These are phyloP conservation scores for Stenocarpella maydis DNA, from an alignment of 2,329 filamentous ascomycete genomes.

Conservation along the genomic window DNA sequence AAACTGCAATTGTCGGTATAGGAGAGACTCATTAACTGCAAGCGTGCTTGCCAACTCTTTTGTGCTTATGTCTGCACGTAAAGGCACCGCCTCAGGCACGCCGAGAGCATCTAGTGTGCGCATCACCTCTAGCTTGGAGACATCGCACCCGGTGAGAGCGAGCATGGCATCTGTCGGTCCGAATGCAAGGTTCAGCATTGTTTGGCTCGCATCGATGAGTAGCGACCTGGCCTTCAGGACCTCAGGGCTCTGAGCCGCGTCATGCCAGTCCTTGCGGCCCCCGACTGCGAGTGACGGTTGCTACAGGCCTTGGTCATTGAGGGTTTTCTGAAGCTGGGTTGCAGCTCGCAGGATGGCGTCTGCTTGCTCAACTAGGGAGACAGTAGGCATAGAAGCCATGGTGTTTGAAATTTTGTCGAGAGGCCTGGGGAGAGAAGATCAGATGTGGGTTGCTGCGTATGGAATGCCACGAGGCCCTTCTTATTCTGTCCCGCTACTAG, in stretches of 20 bases:
- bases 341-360: slow-evolving; percentile 30
- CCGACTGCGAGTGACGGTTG: slow-evolving; percentile 26
- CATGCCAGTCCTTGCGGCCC: slow-evolving; percentile 33
- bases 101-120: not conserved
- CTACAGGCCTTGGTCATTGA: not conserved
- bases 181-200: not conserved
- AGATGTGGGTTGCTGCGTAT: not conserved
- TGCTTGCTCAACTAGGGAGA: slow-evolving; percentile 31
- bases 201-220: not conserved
- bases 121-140: not conserved
- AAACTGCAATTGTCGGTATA: slow-evolving; percentile 35
- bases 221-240: not conserved
- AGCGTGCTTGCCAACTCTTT: not conserved
- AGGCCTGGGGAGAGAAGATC: not conserved
- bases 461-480: not conserved
- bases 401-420: not conserved
- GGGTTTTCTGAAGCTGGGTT: slow-evolving; percentile 28
- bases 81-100: not conserved
- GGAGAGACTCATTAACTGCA: not conserved
- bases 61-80: not conserved
- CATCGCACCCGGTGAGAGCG: not conserved
- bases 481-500: not conserved
- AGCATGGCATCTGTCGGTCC: not conserved
- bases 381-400: not conserved
- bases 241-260: not conserved